phyloP scores from a whole-genome alignment of 2,329 filamentous ascomycete species.

The Plectosphaerella plurivora region DNA sequence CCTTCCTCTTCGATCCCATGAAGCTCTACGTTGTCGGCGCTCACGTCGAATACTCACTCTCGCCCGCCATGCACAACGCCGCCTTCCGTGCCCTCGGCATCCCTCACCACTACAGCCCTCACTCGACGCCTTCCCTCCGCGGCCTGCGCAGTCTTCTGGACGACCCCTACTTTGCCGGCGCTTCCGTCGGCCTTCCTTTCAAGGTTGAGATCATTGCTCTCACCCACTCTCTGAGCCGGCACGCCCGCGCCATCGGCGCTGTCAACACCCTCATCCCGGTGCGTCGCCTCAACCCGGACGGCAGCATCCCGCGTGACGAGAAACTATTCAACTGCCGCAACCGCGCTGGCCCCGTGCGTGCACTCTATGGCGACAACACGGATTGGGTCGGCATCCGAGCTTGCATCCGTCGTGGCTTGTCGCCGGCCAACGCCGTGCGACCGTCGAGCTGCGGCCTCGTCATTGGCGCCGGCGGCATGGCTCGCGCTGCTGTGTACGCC shows the following conservation, averaged over 20 bases:
- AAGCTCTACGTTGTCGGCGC: conserved; percentile 72
- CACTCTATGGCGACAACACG: conserved; percentile 74
- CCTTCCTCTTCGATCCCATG: conserved; percentile 64
- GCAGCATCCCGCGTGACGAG: conserved; percentile 50
- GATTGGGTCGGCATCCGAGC: conserved; percentile 78
- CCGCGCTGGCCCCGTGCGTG: conserved; percentile 60
- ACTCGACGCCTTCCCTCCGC: conserved; percentile 58
- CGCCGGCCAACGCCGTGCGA: conserved; percentile 64
- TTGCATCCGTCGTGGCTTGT: conserved; percentile 67
- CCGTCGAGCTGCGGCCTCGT: conserved; percentile 52
- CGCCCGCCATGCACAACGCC: conserved; percentile 72
- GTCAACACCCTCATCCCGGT: conserved; percentile 74
- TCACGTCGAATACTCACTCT: conserved; percentile 67
- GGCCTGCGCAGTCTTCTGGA: conserved; percentile 60
- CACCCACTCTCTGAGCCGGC: conserved; percentile 65
- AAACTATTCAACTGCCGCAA: conserved; percentile 52
- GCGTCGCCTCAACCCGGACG: conserved; percentile 52
- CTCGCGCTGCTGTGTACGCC: conserved; percentile 71
- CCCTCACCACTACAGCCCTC: conserved; percentile 61
- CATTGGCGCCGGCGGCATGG: conserved; percentile 70
- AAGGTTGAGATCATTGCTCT: conserved; percentile 69
- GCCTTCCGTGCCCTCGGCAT: conserved; percentile 65
- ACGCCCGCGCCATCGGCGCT: conserved; percentile 71
- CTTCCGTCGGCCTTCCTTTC: conserved; percentile 68
- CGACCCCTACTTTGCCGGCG: conserved; percentile 66